phyloP scores from a whole-genome alignment of 2,329 filamentous ascomycete genomes.

The Cordyceps fumosorosea region DNA sequence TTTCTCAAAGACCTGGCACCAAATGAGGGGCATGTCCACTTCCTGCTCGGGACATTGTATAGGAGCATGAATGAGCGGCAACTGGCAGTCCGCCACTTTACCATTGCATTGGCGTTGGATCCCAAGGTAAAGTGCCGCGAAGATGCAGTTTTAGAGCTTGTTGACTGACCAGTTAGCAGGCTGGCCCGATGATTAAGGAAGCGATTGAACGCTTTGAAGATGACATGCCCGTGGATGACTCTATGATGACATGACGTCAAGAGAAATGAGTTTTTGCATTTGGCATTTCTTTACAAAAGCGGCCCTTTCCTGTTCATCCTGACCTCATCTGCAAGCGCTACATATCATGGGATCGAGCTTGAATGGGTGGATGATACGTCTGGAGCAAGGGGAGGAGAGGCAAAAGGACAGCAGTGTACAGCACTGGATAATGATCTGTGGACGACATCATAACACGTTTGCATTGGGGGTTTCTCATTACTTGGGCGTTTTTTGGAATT shows the following conservation, averaged over 20 bases:
- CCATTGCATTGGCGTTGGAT: constrained; percentile 89
- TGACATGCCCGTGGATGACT: constrained; percentile 63
- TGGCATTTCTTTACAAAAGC: neutral
- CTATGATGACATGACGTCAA: constrained; percentile 49
- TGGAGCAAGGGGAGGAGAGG: neutral
- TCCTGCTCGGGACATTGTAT: constrained; percentile 81
- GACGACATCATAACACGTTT: constrained; percentile 13
- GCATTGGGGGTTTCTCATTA: constrained; percentile 5
- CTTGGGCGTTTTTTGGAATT: constrained; percentile 4
- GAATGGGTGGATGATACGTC: neutral
- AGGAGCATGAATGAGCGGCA: constrained; percentile 65
- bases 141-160: neutral
- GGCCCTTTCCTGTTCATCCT: neutral
- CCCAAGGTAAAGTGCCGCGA: constrained; percentile 65
- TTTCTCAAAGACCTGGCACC: constrained; percentile 87
- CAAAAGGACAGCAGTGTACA: neutral
- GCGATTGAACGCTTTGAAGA: constrained; percentile 89
- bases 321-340: neutral
- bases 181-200: constrained; percentile 90
- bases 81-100: constrained; percentile 87
- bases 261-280: constrained; percentile 15
- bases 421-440: constrained; percentile 7
- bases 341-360: neutral
- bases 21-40: constrained; percentile 94
- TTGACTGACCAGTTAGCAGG: constrained; percentile 42